Evolutionary conservation across 257 asterid species (phyloP).

Genomic region (Penstemon barbatus): DNA sequence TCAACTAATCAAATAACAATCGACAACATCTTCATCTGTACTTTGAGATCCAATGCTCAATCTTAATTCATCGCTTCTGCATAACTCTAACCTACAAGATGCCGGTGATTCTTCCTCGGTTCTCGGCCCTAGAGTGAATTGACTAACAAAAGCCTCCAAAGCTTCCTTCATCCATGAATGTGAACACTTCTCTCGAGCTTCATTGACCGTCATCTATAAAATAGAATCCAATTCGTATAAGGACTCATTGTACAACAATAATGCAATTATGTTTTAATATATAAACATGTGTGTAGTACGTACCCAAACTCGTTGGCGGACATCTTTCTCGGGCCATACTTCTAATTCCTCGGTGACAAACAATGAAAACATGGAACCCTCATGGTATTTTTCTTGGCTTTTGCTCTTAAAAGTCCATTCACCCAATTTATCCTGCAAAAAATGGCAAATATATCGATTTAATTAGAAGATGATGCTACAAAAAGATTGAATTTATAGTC

Average conservation of each 20-base stretch:
- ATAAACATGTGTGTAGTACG: conserved; percentile 4
- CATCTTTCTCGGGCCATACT: conserved; percentile 86
- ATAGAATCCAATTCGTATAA: conserved; percentile 14
- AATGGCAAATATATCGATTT: background rate
- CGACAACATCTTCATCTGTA: conserved; percentile 46
- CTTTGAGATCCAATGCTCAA: conserved; percentile 38
- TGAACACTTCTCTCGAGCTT: conserved; percentile 68
- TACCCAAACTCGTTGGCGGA: conserved; percentile 83
- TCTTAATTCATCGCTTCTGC: conserved; percentile 43
- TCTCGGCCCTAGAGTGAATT: conserved; percentile 30
- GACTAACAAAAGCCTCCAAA: conserved; percentile 55
- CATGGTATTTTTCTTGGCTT: conserved; percentile 76
- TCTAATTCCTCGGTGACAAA: conserved; percentile 75
- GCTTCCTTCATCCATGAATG: conserved; percentile 95
- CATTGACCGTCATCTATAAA: conserved; percentile 61
- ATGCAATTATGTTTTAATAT: background rate
- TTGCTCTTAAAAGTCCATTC: conserved; percentile 90
- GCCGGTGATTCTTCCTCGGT: conserved; percentile 34
- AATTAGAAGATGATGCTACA: conserved; percentile 10
- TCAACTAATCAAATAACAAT: conserved; percentile 44
- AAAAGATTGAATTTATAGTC: background rate
- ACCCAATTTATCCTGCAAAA: conserved; percentile 66
- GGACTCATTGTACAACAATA: conserved; percentile 11
- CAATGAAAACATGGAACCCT: conserved; percentile 83
- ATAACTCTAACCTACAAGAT: conserved; percentile 30